phyloP scores from a whole-genome alignment of 352 stramenopile species.

The Globisporangium canariense region DNA sequence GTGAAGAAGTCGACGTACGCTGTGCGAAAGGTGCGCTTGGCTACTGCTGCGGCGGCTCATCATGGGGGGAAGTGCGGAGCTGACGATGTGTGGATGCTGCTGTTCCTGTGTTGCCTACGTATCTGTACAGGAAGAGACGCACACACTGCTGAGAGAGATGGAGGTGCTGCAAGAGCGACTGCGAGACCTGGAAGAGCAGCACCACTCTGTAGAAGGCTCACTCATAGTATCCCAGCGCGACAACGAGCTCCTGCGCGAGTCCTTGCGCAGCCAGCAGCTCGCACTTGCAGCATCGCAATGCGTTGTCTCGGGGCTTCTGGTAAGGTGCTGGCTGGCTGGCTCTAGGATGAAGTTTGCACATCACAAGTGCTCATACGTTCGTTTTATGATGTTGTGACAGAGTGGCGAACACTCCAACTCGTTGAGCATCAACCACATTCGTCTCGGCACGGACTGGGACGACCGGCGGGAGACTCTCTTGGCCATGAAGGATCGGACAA shows the following conservation, averaged over 20 bases:
- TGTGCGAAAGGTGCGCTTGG: constrained; percentile 7
- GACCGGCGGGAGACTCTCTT: constrained; percentile 29
- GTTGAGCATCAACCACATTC: constrained; percentile 36
- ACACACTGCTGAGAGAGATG: constrained; percentile 33
- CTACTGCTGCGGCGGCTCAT: too few species aligned
- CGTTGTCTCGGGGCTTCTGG: constrained; percentile 31
- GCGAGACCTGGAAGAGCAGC: constrained; percentile 12
- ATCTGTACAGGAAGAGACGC: constrained; percentile 34
- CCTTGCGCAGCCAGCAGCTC: constrained; percentile 29
- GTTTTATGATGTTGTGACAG: too few species aligned
- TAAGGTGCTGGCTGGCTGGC: background rate
- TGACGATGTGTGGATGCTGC: background rate
- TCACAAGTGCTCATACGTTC: background rate
- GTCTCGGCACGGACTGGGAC: constrained; percentile 27
- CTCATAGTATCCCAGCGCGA: background rate
- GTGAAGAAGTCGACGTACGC: constrained; percentile 15
- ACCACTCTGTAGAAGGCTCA: background rate
- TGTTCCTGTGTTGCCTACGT: background rate
- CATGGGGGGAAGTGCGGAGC: background rate
- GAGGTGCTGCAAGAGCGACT: constrained; percentile 27
- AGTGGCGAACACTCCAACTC: constrained; percentile 16
- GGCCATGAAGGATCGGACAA: constrained; percentile 33
- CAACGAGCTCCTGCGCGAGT: constrained; percentile 20
- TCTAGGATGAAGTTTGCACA: too few species aligned
- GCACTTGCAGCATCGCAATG: constrained; percentile 31